Conservation (phyloP, 75 land plant genomes). For the Azolla pinnata region DNA sequence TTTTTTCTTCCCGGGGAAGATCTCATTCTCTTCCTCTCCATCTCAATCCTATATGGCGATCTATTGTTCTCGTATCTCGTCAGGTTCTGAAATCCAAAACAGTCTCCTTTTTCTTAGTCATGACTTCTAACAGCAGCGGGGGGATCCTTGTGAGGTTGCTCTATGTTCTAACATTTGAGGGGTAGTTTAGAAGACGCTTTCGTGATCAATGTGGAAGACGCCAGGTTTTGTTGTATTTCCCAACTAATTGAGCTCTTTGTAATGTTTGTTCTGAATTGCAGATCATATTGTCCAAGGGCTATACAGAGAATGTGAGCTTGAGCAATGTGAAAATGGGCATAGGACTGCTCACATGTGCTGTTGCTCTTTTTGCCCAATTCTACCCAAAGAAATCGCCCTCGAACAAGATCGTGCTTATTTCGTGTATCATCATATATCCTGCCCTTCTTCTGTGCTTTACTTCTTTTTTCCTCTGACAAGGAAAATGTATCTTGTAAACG, state of each 20-base stretch:
- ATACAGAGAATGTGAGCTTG: constrained; percentile 63
- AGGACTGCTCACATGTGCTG: constrained; percentile 55
- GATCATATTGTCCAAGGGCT: constrained; percentile 66
- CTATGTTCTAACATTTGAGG: no score
- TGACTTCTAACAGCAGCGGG: no score
- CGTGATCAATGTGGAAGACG: neutral
- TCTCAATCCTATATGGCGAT: no score
- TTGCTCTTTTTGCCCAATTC: constrained; percentile 86
- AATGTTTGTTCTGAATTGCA: constrained; percentile 12
- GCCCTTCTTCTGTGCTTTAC: constrained; percentile 9
- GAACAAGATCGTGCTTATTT: constrained; percentile 56
- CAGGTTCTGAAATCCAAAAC: no score
- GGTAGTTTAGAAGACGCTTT: no score
- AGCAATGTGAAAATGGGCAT: constrained; percentile 72
- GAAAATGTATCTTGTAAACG: neutral
- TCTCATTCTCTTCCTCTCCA: neutral
- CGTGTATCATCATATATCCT: constrained; percentile 91
- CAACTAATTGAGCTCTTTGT: neutral
- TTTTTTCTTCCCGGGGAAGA: neutral
- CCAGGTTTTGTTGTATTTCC: neutral
- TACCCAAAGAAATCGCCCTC: constrained; percentile 92
- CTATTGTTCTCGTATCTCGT: no score
- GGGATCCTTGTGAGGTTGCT: no score
- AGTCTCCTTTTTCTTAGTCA: no score
- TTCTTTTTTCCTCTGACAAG: neutral